Conservation (phyloP, 805 yeast genomes). For the Helenozyma rhizophorensis region DNA sequence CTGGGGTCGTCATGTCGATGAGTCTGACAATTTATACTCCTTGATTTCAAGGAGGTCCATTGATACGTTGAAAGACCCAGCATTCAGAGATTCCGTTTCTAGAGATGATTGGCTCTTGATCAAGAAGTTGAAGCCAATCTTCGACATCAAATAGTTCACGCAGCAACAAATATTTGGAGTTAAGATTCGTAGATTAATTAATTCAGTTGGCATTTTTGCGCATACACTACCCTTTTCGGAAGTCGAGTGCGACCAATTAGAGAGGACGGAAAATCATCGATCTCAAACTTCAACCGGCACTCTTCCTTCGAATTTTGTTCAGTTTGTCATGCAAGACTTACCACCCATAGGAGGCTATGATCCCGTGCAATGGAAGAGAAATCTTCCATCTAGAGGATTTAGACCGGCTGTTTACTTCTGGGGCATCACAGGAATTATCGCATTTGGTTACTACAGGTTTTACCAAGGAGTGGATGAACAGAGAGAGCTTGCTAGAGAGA, state of each 20-base stretch:
- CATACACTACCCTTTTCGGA: slow-evolving; percentile 1
- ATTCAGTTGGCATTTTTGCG: not conserved
- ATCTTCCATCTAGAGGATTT: slow-evolving; percentile 81
- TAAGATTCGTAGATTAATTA: slow-evolving; percentile 77
- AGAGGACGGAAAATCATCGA: slow-evolving; percentile 7
- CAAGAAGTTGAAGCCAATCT: slow-evolving; percentile 80
- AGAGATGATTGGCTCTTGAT: slow-evolving; percentile 95
- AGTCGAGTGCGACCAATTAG: slow-evolving; percentile 14
- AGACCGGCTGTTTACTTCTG: slow-evolving; percentile 70
- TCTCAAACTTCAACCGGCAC: slow-evolving; percentile 3
- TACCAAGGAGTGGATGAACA: slow-evolving; percentile 69
- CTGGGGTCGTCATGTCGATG: slow-evolving; percentile 99
- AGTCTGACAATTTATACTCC: slow-evolving; percentile 86
- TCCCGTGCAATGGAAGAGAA: slow-evolving; percentile 84
- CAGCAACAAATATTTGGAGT: slow-evolving; percentile 84
- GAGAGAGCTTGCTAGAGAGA: slow-evolving; percentile 70
- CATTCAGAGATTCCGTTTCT: slow-evolving; percentile 90
- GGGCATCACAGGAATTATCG: slow-evolving; percentile 57
- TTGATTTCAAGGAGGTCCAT: slow-evolving; percentile 83
- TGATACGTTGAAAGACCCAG: slow-evolving; percentile 97
- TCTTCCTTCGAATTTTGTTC: slow-evolving; percentile 1
- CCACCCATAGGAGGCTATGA: slow-evolving; percentile 88
- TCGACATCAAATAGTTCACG: slow-evolving; percentile 66
- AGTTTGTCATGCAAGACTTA: slow-evolving; percentile 57
- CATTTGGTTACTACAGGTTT: slow-evolving; percentile 68